Base-by-base conservation (phyloP, 495 filamentous ascomycete genomes). In the Melanomma pulvis-pyrius region DNA sequence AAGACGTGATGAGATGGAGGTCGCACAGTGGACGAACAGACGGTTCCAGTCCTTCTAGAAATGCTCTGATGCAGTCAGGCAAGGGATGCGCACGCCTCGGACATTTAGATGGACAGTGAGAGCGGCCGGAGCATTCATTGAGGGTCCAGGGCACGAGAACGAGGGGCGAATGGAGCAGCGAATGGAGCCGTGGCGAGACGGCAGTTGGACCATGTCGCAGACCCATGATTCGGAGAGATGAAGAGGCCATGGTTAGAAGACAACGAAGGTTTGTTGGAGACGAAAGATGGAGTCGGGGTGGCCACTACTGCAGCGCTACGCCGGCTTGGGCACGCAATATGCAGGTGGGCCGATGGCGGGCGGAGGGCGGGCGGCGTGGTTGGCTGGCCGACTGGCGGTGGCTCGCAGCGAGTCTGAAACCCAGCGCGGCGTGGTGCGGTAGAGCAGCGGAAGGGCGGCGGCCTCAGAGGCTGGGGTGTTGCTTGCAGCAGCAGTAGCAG, bases 201-300 rank as follows among this genome's bases (percentile, higher is more conserved):
- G 4, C 21, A 12, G 41, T 22, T 57, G 30, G 30, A 21, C 34
- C 11, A 19, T 4, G n/a, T 9, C 2, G 15, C 19, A 17, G 1
- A 22, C 30, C 25, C 60, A 63, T 50, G 68, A 70, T 21, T 70
- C 68, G 30, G 39, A 63, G 68, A 66, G 62, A 70, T 70, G 68
- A 71, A 61, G 68, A 65, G 22, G 63, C 47, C 54, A 62, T 59
- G 29, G 55, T 55, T 53, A 8, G 41, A 41, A 41, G 41, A 26
- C 24, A 15, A 47, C 6, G 39, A 61, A 68, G 52, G 65, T 61
- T 68, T 68, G 53, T 22, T 54, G 62, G 29, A 17, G 60, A 39
- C 47, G 12, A 41, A 24, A 36, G 39, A 13, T 49, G 32, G n/a
- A n/a, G n/a, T n/a, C n/a, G n/a, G n/a, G n/a, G 22, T 29, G 22